phyloP scores from a whole-genome alignment of 495 filamentous ascomycete genomes.

The Alectoria sarmentosa region DNA sequence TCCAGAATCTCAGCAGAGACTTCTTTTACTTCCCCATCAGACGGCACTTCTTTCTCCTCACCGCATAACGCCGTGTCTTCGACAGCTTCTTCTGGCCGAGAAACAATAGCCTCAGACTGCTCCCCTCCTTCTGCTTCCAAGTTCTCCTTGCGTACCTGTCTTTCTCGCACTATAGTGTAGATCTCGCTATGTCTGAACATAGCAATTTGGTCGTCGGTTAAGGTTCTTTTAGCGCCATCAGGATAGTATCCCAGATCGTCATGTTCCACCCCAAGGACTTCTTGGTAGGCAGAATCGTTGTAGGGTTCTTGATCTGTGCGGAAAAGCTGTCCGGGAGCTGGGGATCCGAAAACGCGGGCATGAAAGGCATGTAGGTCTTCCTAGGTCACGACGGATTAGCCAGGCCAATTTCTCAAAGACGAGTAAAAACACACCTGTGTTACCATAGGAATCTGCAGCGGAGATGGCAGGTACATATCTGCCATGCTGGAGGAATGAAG shows the following conservation, averaged over 20 bases:
- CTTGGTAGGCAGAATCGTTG: slow-evolving; percentile 31
- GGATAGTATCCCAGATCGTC: slow-evolving; percentile 81
- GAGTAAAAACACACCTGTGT: slow-evolving; percentile 41
- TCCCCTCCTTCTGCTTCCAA: slow-evolving; percentile 13
- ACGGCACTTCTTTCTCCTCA: not conserved
- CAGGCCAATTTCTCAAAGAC: slow-evolving; percentile 11
- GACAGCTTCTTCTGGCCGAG: not conserved
- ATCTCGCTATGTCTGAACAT: slow-evolving; percentile 91
- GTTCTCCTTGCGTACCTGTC: slow-evolving; percentile 35
- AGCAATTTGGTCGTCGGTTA: slow-evolving; percentile 85
- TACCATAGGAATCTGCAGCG: slow-evolving; percentile 36
- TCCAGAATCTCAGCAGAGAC: not conserved
- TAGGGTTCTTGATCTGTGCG: not conserved
- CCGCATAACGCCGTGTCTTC: not conserved
- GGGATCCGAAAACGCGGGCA: slow-evolving; percentile 49
- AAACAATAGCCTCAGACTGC: not conserved
- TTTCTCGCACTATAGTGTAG: slow-evolving; percentile 56
- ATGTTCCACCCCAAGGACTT: slow-evolving; percentile 46
- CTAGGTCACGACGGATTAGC: slow-evolving; percentile 36
- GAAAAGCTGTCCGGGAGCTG: not conserved
- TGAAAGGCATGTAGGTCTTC: slow-evolving; percentile 70
- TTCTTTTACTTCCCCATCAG: not conserved
- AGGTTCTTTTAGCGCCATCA: slow-evolving; percentile 82
- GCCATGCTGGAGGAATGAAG: not conserved
- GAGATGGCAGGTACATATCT: not conserved